phyloP scores from a whole-genome alignment of 2,329 filamentous ascomycete genomes.

The Fusarium buharicum region DNA sequence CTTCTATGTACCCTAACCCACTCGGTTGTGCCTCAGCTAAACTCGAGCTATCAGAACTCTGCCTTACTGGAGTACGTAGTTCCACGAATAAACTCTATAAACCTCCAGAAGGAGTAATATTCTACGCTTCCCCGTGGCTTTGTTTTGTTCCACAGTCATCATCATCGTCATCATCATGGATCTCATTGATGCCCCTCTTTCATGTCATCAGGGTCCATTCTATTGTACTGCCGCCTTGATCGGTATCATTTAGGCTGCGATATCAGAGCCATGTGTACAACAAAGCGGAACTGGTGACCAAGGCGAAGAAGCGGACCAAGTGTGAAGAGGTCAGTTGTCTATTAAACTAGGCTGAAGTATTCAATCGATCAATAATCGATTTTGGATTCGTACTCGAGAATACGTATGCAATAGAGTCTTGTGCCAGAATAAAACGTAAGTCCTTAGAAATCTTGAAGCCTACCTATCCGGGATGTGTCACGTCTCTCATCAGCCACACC shows the following conservation, averaged over 20 bases:
- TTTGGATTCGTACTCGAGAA: conserved; percentile 17
- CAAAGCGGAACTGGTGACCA: conserved; percentile 33
- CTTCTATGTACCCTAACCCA: conserved; percentile 23
- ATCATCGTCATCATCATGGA: conserved; percentile 6
- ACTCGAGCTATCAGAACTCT: conserved; percentile 5
- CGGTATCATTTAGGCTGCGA: conserved; percentile 29
- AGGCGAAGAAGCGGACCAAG: conserved; percentile 18
- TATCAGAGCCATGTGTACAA: conserved; percentile 14
- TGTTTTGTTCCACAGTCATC: conserved; percentile 8
- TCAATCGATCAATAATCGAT: conserved; percentile 9
- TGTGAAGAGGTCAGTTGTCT: conserved; percentile 6
- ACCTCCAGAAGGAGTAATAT: neutral
- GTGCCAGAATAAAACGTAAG: conserved; percentile 20
- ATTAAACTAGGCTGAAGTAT: conserved; percentile 12
- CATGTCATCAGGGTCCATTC: conserved; percentile 31
- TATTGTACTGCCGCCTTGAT: conserved; percentile 22
- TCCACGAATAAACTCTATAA: neutral
- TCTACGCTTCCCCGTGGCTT: conserved; percentile 6
- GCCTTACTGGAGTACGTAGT: neutral
- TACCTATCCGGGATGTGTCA: no score
- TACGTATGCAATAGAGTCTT: conserved; percentile 28
- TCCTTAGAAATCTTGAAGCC: conserved; percentile 29
- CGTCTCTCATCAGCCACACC: conserved; percentile 22
- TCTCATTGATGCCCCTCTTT: conserved; percentile 11
- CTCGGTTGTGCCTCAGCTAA: conserved; percentile 16